Evolutionary conservation across 768 basidiomycete species (phyloP), one percentile per base, ranked within the genome.

Genomic region (Naematelia aurantialba): DNA sequence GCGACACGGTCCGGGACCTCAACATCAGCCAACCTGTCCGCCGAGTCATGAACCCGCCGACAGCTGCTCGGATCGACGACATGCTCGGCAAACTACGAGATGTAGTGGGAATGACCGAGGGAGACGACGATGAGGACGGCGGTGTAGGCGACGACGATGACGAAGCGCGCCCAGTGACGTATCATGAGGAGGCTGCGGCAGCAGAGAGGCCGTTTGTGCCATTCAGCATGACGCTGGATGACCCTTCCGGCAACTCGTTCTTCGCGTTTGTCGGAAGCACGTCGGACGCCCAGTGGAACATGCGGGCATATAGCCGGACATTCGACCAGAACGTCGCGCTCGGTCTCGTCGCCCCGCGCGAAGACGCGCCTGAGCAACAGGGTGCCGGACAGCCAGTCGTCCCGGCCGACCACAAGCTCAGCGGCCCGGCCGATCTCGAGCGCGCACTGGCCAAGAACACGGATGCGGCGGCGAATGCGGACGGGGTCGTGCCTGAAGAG

Each of bases 211-310:
- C 87, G 1, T 84, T 91, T 79, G 81, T 80, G 21, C 77, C 85
- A 2, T 90, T 98, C 72, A 92, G 90, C 0, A 70, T 98, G 56
- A 85, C 82, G 53, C 79, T 99, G 19, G 91, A 98, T 69, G 96
- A 99, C 73, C 93, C 93, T 1, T 81, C 91, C 0, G 96, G 96
- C 5, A 93, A 94, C 78, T 93, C 91, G n/a, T 98, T 93, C 81
- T 81, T 96, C 76, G 91, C 96, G 78, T 93, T 94, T 70, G 68
- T 84, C 2, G 92, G 83, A 10, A 87, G 85, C 57, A 89, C 90
- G 81, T 81, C 87, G 2, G 96, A 99, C 75, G 87, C 93, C 0
- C 89, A 91, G 73, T 99, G 96, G 96, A 86, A 85, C 67, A 80
- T 94, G 79, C 81, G 86, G 58, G 87, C 85, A 11, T 98, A 93